Evolutionary conservation across 192 early-diverging fungal species (phyloP).

Genomic region (Coemansia sp.): DNA sequence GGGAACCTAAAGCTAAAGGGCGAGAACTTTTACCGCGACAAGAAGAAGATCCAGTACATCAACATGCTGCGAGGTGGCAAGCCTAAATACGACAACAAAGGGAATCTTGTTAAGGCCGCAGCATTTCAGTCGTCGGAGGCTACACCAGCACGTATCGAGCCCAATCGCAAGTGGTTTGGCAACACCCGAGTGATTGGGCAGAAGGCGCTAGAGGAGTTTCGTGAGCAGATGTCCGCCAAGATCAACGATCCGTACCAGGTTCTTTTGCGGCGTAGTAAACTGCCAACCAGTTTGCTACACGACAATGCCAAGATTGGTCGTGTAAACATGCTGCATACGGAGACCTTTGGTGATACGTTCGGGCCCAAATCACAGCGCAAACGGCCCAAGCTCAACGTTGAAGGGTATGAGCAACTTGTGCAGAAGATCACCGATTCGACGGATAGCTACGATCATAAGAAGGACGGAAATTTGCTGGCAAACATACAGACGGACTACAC

Average conservation of each 20-base stretch:
- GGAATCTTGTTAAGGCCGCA: conserved; percentile 90
- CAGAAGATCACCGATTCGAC: conserved; percentile 62
- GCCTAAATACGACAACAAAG: conserved; percentile 78
- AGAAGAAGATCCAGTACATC: conserved; percentile 86
- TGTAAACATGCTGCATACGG: conserved; percentile 95
- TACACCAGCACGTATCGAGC: conserved; percentile 78
- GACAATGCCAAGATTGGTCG: conserved; percentile 65
- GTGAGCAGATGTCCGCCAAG: conserved; percentile 82
- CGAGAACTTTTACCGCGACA: conserved; percentile 99
- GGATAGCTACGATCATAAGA: conserved; percentile 64
- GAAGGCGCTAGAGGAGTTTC: conserved; percentile 89
- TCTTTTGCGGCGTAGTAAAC: conserved; percentile 87
- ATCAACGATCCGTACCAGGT: conserved; percentile 96
- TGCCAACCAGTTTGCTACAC: conserved; percentile 90
- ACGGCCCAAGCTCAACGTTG: conserved; percentile 78
- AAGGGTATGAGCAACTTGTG: conserved; percentile 79
- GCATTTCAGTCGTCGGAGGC: conserved; percentile 81
- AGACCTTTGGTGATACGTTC: conserved; percentile 89
- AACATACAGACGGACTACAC: conserved; percentile 72
- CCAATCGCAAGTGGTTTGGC: conserved; percentile 97
- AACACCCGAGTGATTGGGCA: conserved; percentile 97
- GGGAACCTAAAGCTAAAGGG: conserved; percentile 87
- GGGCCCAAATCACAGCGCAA: conserved; percentile 95
- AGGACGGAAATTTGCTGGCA: conserved; percentile 72
- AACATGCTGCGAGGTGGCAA: conserved; percentile 93